Percentiles rank a stretch among this genome's conserved stretches.
Evolutionary conservation across 192 early-diverging fungal genomes (phyloP).

Genomic region (Helicostylum pulchrum): DNA sequence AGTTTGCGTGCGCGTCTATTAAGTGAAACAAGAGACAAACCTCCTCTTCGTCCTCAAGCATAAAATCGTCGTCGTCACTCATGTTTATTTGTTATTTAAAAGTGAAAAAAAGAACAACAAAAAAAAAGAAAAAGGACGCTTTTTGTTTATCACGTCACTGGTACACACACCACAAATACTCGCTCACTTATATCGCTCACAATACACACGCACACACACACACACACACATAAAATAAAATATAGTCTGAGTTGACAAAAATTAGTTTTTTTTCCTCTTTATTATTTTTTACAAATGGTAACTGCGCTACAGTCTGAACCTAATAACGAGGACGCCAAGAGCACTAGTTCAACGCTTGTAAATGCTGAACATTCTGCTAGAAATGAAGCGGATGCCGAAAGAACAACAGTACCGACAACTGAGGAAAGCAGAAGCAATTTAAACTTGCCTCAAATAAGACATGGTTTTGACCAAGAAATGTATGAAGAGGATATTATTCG

Average conservation of each 20-base stretch:
- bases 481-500: slow-evolving; percentile 49
- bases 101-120: slow-evolving; percentile 4
- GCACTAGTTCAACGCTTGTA: slow-evolving; percentile 53
- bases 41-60: slow-evolving; percentile 60
- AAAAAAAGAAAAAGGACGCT: slow-evolving; percentile 6
- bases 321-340: slow-evolving; percentile 48
- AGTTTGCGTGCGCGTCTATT: not conserved
- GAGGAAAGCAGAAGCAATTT: not conserved
- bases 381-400: slow-evolving; percentile 30
- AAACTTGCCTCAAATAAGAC: slow-evolving; percentile 28
- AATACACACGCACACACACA: not conserved
- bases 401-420: not conserved
- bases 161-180: not conserved
- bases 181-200: not conserved
- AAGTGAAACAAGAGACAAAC: not conserved
- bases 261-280: not conserved
- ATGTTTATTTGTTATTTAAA: not conserved
- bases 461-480: slow-evolving; percentile 49
- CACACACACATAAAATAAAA: no score
- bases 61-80: slow-evolving; percentile 62
- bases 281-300: slow-evolving; percentile 5
- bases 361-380: slow-evolving; percentile 35
- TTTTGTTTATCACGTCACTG: not conserved
- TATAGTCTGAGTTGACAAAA: no score
- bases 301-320: not conserved